Evolutionary conservation across 2,329 filamentous ascomycete species (phyloP), one percentile per base, ranked within the genome.

Genomic region (Thelonectria blattea): DNA sequence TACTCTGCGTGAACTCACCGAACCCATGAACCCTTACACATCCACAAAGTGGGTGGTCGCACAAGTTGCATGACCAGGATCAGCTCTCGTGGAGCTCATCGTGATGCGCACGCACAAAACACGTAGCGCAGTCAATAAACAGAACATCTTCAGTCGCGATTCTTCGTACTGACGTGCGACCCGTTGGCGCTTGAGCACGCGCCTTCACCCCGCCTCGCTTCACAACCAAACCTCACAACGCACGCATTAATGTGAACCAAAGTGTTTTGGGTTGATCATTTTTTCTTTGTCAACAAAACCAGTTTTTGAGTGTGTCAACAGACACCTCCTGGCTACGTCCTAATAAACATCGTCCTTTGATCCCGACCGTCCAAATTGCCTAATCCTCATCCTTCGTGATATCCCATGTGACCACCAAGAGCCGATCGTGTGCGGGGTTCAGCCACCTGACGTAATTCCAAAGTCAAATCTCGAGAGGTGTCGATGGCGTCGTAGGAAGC

Each of bases 341-440:
- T 71, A 69, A 66, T 63, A 70, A 74, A 74, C 69, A 68, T 69
- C 70, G 58, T 63, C 63, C 66, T 64, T 65, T 64, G 65, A 70
- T 67, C 74, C 74, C 58, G 68, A 75, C 73, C 65, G 66, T 66
- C 69, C 62, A 60, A 45, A 65, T 76, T 75, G 70, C 63, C 72
- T 66, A 62, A 65, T 62, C 62, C 65, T 22, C 68, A 66, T 71
- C 65, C 62, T 30, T 34, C 61, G 63, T 64, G 55, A 71, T 72
- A 72, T 75, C 69, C 71, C 68, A 71, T 66, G 68, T 71, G 67
- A 71, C 68, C 67, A 64, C 72, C 66, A 68, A 65, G 60, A 67
- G 58, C 67, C 61, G 65, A 62, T 67, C 60, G 66, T 56, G 66
- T 71, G 70, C 68, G 70, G 70, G 70, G 70, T 72, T 66, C 64